These are phyloP conservation scores for Clausena lansium DNA, from an alignment of 345 rosid genomes.

Conservation along the genomic window DNA sequence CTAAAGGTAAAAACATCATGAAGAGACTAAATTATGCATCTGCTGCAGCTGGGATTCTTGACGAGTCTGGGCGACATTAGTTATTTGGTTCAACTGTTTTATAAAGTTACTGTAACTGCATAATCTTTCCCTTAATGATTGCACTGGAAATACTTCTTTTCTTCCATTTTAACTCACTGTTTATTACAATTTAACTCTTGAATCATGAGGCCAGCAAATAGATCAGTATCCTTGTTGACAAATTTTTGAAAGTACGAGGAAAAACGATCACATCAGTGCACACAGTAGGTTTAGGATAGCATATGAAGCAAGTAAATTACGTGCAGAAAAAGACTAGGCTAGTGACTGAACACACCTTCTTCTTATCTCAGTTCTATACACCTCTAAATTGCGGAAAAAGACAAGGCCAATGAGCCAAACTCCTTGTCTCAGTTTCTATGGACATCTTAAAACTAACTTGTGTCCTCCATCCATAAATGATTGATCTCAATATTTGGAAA, in stretches of 20 bases:
- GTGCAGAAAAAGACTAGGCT: not conserved
- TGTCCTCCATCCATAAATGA: not conserved
- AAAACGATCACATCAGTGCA: not conserved
- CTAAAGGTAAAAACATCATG: constrained; percentile 16
- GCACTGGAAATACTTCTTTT: too few relatives aligned
- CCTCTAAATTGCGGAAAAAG: not conserved
- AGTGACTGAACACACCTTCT: not conserved
- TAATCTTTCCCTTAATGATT: too few relatives aligned
- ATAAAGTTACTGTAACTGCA: too few relatives aligned
- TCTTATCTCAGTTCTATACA: not conserved
- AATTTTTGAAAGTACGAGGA: not conserved
- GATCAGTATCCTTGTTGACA: not conserved
- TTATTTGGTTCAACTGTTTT: too few relatives aligned
- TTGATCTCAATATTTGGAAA: not conserved
- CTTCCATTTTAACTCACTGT: not conserved
- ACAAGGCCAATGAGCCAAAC: not conserved
- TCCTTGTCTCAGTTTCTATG: not conserved
- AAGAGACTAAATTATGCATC: constrained; percentile 42
- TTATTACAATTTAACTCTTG: not conserved
- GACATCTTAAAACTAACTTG: not conserved
- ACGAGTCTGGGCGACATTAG: constrained; percentile 32
- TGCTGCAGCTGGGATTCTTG: constrained; percentile 41
- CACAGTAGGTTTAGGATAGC: not conserved
- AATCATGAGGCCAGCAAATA: not conserved
- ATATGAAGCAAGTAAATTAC: not conserved